Evolutionary conservation across 208 protist genomes (phyloP), one percentile per base, ranked within the genome.

Genomic region (Acanthamoeba royreba): DNA sequence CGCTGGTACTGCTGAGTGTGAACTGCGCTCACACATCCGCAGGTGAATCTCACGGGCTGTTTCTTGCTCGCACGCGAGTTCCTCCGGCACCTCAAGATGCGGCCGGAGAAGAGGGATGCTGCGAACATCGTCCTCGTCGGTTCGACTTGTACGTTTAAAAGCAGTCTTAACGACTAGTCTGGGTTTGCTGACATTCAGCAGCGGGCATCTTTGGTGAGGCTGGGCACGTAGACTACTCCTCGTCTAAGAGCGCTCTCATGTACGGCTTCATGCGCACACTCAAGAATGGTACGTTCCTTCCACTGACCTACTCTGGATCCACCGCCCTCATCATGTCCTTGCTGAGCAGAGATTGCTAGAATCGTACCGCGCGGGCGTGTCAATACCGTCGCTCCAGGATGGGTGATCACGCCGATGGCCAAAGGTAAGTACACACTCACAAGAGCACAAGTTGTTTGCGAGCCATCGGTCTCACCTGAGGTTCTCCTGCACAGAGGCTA

Each of bases 261-360:
- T 87, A 87, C 49, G 79, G 79, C 5, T 87, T 87, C 79, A 87
- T 87, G 79, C 43, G 79, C 46, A 87, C 79, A n/a, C 79, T 87
- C 28, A 87, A 87, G 79, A 87, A 87, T n/a, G 63, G 63, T 77
- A 35, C 28, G 13, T 5, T 77, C 58, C 22, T 7, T 17, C n/a
- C 13, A 31, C 58, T 69, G 58, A 33, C 25, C 58, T 28, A 17
- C 58, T n/a, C 58, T 9, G 49, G 19, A 19, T 25, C 13, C 49
- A 55, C 13, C 49, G 49, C 49, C 9, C 49, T 55, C 49, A 55
- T 55, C 13, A 25, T 55, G 49, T 55, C 49, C 19, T 19, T 55
- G 19, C 55, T 28, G 11, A 5, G 19, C 69, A 79, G 81, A 88
- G 46, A 88, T 88, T 7, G 81, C 81, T 4, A 33, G 52, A 35